A percentile compares a stretch with the other conserved stretches of the same genome.
Evolutionary conservation across 257 asterid genomes (phyloP).

Genomic region (Craterostigma plantagineum): DNA sequence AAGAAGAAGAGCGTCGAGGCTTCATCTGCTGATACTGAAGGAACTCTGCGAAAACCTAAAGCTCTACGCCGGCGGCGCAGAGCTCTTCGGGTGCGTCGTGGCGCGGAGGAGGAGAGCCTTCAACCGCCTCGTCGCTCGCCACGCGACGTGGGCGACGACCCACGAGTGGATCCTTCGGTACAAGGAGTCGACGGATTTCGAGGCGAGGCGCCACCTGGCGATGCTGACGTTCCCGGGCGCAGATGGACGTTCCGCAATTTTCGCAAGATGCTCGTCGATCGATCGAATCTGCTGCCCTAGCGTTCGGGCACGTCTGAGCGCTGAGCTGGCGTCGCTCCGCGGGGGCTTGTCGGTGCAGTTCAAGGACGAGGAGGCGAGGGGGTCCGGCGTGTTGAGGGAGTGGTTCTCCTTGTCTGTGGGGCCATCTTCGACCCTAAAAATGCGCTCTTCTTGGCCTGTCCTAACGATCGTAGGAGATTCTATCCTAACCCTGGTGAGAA

Average conservation of each 20-base stretch:
- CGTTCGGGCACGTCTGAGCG: constrained; percentile 64
- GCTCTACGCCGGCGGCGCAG: constrained; percentile 34
- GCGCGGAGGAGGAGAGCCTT: constrained; percentile 39
- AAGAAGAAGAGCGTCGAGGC: constrained; percentile 23
- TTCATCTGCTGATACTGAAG: constrained; percentile 49
- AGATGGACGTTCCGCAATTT: constrained; percentile 71
- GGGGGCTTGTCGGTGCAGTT: constrained; percentile 87
- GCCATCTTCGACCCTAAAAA: constrained; percentile 80
- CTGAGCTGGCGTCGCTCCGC: constrained; percentile 43
- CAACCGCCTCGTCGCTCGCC: constrained; percentile 40
- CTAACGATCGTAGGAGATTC: constrained; percentile 86
- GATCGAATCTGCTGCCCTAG: constrained; percentile 55
- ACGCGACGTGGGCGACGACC: constrained; percentile 59
- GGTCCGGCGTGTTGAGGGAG: constrained; percentile 93
- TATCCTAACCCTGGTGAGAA: constrained; percentile 82
- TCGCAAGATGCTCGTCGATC: constrained; percentile 92
- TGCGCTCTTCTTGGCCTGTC: constrained; percentile 79
- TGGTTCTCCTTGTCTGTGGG: constrained; percentile 88
- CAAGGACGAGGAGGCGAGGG: constrained; percentile 94
- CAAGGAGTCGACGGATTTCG: constrained; percentile 67
- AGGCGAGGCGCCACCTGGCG: constrained; percentile 68
- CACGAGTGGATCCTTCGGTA: constrained; percentile 56
- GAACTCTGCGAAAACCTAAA: constrained; percentile 42
- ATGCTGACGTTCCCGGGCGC: constrained; percentile 72
- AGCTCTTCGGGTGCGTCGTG: constrained; percentile 45